These are phyloP conservation scores for Chytridiales sp. DNA, from an alignment of 371 early-diverging fungal genomes.

Conservation along the genomic window DNA sequence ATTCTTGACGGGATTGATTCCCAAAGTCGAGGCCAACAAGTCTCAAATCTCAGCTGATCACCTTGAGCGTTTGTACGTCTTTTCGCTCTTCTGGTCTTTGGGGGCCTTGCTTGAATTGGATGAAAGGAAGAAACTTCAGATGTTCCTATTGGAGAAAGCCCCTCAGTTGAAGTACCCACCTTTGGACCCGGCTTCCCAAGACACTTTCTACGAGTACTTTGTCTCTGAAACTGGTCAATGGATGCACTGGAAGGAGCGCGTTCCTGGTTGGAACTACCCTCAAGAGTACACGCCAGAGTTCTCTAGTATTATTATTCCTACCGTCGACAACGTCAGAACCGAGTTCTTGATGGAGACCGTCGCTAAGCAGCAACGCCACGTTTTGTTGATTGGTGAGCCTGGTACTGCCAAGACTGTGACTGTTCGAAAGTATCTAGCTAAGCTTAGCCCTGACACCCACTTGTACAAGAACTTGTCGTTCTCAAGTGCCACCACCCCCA, in stretches of 20 bases:
- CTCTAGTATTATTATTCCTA: constrained; percentile 62
- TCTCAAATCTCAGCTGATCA: constrained; percentile 46
- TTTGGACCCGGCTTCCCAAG: constrained; percentile 47
- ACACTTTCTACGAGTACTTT: constrained; percentile 62
- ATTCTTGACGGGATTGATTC: constrained; percentile 56
- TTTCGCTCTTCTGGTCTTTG: constrained; percentile 55
- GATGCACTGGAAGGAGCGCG: constrained; percentile 59
- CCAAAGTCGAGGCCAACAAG: constrained; percentile 53
- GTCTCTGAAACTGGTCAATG: constrained; percentile 59
- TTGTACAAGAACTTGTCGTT: constrained; percentile 56
- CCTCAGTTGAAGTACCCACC: constrained; percentile 56
- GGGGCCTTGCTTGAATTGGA: constrained; percentile 62
- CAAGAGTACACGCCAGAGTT: constrained; percentile 57
- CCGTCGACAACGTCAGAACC: constrained; percentile 62
- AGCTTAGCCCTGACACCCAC: constrained; percentile 55
- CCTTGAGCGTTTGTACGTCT: constrained; percentile 54
- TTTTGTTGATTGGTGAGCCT: constrained; percentile 64
- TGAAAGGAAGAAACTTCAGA: constrained; percentile 59
- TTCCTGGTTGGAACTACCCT: constrained; percentile 57
- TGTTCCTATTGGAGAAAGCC: constrained; percentile 48
- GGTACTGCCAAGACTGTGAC: constrained; percentile 68
- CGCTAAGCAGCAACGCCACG: constrained; percentile 51
- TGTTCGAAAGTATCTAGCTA: constrained; percentile 53
- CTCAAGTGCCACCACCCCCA: constrained; percentile 63
- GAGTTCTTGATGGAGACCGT: constrained; percentile 61